Conservation (phyloP, 108 stramenopile genomes). For the Seminavis robusta region DNA sequence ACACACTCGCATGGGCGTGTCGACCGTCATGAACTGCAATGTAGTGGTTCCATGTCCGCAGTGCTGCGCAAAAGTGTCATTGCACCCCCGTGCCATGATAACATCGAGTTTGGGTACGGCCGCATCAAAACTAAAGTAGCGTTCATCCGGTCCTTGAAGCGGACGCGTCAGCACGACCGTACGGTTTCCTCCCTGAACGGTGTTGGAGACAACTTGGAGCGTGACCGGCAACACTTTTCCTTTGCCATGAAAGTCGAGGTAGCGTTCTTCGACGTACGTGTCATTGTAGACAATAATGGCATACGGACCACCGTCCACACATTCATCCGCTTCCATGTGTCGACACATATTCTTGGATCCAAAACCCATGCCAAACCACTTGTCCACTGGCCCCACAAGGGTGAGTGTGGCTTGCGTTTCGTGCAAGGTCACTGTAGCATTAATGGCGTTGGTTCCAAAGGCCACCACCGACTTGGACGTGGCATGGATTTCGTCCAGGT, state of each 20-base stretch:
- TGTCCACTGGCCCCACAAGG: slow-evolving; percentile 4
- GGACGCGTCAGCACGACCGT: slow-evolving; percentile 20
- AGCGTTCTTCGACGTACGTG: slow-evolving; percentile 23
- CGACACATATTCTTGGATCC: slow-evolving; percentile 32
- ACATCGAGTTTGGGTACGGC: slow-evolving; percentile 1
- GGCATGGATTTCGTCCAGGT: background rate
- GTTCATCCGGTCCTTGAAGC: slow-evolving; percentile 9
- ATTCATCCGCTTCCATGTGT: slow-evolving; percentile 38
- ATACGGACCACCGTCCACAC: slow-evolving; percentile 28
- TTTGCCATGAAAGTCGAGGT: slow-evolving; percentile 29
- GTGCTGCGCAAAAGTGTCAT: slow-evolving; percentile 20
- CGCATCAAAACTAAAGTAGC: slow-evolving; percentile 27
- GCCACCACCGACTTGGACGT: background rate
- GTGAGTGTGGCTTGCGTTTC: background rate
- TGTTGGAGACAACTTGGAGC: slow-evolving; percentile 6
- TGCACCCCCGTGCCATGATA: slow-evolving; percentile 30
- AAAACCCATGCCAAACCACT: slow-evolving; percentile 30
- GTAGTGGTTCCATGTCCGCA: slow-evolving; percentile 26
- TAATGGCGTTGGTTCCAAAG: background rate
- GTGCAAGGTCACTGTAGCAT: background rate
- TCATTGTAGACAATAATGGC: slow-evolving; percentile 22
- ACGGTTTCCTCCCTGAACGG: slow-evolving; percentile 4
- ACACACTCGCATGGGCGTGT: slow-evolving; percentile 6
- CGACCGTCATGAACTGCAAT: slow-evolving; percentile 13
- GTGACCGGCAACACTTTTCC: slow-evolving; percentile 17